phyloP scores from a whole-genome alignment of 2,329 filamentous ascomycete species.

The Pyrenochaeta sp. region DNA sequence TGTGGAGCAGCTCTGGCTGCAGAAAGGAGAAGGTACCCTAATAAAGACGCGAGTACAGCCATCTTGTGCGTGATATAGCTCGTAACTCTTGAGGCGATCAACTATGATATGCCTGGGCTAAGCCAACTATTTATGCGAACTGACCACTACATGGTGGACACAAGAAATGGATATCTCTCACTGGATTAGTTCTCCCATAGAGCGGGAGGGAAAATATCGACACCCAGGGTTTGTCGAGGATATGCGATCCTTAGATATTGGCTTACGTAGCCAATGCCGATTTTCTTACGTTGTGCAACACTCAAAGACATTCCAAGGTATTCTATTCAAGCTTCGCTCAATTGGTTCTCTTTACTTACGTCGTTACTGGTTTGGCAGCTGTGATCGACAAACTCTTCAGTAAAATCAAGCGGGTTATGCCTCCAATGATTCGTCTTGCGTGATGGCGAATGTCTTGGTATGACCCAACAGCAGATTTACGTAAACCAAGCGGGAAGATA shows the following conservation, averaged over 20 bases:
- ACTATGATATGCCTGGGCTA: no score
- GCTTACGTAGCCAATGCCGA: no score
- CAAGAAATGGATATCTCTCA: not conserved
- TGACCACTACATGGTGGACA: not conserved
- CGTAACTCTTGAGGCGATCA: not conserved
- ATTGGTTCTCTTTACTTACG: not conserved
- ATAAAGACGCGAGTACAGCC: conserved; percentile 2
- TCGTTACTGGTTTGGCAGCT: not conserved
- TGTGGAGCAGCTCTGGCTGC: conserved; percentile 13
- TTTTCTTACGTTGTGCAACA: no score
- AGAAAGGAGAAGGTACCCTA: conserved; percentile 1
- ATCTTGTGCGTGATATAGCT: not conserved
- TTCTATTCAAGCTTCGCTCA: no score
- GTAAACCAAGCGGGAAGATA: not conserved
- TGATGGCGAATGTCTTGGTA: not conserved
- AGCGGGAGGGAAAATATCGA: not conserved
- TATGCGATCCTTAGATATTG: not conserved
- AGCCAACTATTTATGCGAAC: not conserved
- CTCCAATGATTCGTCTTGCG: not conserved
- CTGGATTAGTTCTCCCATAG: not conserved
- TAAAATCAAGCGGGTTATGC: not conserved
- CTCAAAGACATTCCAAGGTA: no score
- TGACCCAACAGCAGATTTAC: not conserved
- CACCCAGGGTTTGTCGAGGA: not conserved
- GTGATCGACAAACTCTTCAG: not conserved